These are phyloP conservation scores for Boletus subparvulus DNA, from an alignment of 768 basidiomycete genomes.

Conservation along the genomic window DNA sequence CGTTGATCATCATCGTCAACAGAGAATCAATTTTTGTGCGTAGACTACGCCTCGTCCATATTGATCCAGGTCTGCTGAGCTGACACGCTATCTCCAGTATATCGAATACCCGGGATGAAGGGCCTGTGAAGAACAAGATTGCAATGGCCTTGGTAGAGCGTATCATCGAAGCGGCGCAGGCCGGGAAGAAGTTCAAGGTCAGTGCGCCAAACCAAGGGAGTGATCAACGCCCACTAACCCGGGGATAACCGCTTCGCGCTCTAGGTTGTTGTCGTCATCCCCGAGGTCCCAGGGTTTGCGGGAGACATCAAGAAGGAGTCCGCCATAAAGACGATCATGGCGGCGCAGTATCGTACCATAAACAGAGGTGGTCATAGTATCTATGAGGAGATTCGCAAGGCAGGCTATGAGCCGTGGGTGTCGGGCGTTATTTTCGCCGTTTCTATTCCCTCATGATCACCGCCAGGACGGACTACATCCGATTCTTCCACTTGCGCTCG, in stretches of 20 bases:
- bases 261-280: slow-evolving; percentile 83
- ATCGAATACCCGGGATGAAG: slow-evolving; percentile 62
- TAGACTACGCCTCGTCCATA: neutral
- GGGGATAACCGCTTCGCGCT: neutral
- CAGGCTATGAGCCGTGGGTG: slow-evolving; percentile 75
- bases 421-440: neutral
- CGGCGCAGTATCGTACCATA: slow-evolving; percentile 83
- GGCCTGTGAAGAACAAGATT: slow-evolving; percentile 78
- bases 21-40: slow-evolving; percentile 90
- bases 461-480: slow-evolving; percentile 74
- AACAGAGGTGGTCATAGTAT: slow-evolving; percentile 87
- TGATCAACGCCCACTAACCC: neutral
- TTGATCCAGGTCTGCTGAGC: slow-evolving; percentile 1
- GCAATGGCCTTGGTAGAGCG: slow-evolving; percentile 81
- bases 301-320: slow-evolving; percentile 72
- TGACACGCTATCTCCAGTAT: slow-evolving; percentile 49
- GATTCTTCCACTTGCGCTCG: slow-evolving; percentile 88
- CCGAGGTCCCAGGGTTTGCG: slow-evolving; percentile 89
- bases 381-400: slow-evolving; percentile 76
- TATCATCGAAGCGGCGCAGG: slow-evolving; percentile 74
- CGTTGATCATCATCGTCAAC: neutral
- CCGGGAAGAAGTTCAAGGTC: slow-evolving; percentile 77
- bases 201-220: neutral
- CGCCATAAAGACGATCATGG: slow-evolving; percentile 80
- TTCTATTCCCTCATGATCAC: neutral